These are phyloP conservation scores for Yamadazyma paraphyllophila DNA, from an alignment of 805 yeast species.

Conservation along the genomic window DNA sequence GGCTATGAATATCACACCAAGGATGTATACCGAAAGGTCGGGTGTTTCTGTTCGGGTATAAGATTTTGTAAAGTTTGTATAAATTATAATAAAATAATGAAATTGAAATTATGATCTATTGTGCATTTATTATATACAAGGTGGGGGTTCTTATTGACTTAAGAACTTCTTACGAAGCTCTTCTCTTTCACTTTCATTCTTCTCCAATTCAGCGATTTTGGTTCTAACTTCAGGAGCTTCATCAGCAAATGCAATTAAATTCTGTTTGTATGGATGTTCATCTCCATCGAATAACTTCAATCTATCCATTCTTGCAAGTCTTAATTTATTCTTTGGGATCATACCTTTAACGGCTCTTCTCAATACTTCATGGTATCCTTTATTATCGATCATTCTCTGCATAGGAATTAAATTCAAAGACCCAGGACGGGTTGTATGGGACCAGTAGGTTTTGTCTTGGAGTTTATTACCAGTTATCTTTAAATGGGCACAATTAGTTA, in stretches of 20 bases:
- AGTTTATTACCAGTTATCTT: conserved; percentile 85
- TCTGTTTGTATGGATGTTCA: conserved; percentile 80
- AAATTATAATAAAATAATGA: conserved; percentile 1
- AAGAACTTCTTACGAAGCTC: conserved; percentile 37
- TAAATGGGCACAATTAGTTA: conserved; percentile 82
- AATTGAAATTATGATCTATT: neutral
- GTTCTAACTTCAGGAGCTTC: conserved; percentile 55
- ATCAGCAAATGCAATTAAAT: conserved; percentile 82
- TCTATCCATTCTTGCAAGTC: conserved; percentile 77
- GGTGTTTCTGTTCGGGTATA: conserved; percentile 45
- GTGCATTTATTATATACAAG: conserved; percentile 2
- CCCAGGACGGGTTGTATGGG: conserved; percentile 90
- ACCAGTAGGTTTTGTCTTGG: conserved; percentile 78
- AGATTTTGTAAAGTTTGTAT: neutral
- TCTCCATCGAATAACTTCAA: conserved; percentile 85
- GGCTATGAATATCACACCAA: conserved; percentile 99
- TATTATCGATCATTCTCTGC: conserved; percentile 69
- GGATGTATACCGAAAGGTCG: conserved; percentile 91
- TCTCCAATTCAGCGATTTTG: conserved; percentile 40
- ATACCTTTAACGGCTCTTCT: conserved; percentile 89
- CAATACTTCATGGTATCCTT: conserved; percentile 86
- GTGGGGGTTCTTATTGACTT: conserved; percentile 15
- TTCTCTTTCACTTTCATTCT: conserved; percentile 28
- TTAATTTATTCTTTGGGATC: conserved; percentile 88
- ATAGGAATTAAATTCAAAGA: conserved; percentile 78